These are phyloP conservation scores for Suhomyces yuchorum DNA, from an alignment of 1,139 yeast genomes.

Conservation along the genomic window DNA sequence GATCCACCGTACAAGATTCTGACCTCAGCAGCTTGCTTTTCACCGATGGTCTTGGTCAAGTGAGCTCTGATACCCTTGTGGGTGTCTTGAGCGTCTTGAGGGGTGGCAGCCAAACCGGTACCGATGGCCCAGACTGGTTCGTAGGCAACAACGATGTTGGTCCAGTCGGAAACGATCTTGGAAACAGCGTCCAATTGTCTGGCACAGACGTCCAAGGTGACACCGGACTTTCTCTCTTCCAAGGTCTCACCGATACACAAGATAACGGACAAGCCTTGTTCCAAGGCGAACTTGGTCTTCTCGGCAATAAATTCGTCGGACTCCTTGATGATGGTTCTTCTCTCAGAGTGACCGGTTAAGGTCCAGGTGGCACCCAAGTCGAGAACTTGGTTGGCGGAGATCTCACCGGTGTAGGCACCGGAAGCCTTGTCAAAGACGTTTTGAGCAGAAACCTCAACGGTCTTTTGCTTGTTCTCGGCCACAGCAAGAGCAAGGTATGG, in stretches of 20 bases:
- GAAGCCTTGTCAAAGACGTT: slow-evolving; percentile 83
- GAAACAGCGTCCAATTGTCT: slow-evolving; percentile 90
- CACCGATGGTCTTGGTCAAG: slow-evolving; percentile 76
- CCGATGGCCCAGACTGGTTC: slow-evolving; percentile 99
- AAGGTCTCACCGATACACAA: slow-evolving; percentile 96
- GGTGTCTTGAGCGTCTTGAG: slow-evolving; percentile 95
- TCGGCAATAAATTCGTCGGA: slow-evolving; percentile 89
- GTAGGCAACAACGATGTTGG: slow-evolving; percentile 91
- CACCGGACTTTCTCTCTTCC: slow-evolving; percentile 89
- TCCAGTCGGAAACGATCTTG: slow-evolving; percentile 86
- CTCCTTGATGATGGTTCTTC: slow-evolving; percentile 93
- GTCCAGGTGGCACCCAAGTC: slow-evolving; percentile 96
- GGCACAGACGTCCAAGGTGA: slow-evolving; percentile 84
- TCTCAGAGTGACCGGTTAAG: slow-evolving; percentile 97
- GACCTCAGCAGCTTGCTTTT: slow-evolving; percentile 68
- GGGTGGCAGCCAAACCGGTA: slow-evolving; percentile 98
- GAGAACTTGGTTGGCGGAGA: slow-evolving; percentile 82
- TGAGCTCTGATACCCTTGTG: slow-evolving; percentile 87
- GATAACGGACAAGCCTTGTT: slow-evolving; percentile 83
- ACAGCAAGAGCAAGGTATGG: slow-evolving; percentile 84
- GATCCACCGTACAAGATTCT: slow-evolving; percentile 99
- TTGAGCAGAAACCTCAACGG: slow-evolving; percentile 85
- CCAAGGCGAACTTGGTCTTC: slow-evolving; percentile 93
- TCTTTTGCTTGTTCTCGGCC: slow-evolving; percentile 65
- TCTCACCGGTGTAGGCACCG: slow-evolving; percentile 99